Conservation (phyloP, 2,329 filamentous ascomycete species). For the Drechmeria coniospora region DNA sequence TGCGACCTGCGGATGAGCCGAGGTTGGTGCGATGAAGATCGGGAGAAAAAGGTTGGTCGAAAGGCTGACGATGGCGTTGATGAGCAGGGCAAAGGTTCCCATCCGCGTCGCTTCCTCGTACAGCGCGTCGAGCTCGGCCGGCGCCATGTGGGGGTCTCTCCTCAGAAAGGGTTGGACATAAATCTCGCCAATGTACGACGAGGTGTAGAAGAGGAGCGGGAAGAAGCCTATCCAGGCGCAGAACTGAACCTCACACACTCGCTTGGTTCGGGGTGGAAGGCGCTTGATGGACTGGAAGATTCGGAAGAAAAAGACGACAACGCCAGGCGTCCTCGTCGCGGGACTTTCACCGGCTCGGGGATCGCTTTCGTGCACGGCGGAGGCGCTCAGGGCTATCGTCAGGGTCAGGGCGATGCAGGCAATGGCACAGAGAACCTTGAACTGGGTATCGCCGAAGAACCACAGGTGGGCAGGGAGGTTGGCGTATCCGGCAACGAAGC, state of each 20-base stretch:
- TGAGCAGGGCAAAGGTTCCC: conserved; percentile 75
- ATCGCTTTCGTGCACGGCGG: conserved; percentile 61
- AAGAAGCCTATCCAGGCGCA: conserved; percentile 94
- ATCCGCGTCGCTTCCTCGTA: conserved; percentile 78
- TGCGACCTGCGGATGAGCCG: conserved; percentile 31
- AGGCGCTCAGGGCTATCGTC: conserved; percentile 57
- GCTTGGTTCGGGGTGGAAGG: conserved; percentile 67
- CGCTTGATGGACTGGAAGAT: conserved; percentile 63
- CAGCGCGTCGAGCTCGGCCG: conserved; percentile 58
- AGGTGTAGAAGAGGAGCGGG: conserved; percentile 88
- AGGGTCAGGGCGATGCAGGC: conserved; percentile 57
- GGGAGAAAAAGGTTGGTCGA: conserved; percentile 69
- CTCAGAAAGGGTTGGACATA: conserved; percentile 74
- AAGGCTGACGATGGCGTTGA: conserved; percentile 79
- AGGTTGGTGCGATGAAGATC: conserved; percentile 72
- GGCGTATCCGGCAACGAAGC: conserved; percentile 75
- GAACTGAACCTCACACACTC: conserved; percentile 69
- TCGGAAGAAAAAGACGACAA: conserved; percentile 65
- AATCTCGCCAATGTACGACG: conserved; percentile 84
- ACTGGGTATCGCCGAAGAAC: conserved; percentile 77
- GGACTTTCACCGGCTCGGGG: conserved; percentile 56
- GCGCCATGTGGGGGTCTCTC: conserved; percentile 61
- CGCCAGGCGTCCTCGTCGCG: conserved; percentile 42
- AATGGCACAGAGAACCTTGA: conserved; percentile 81
- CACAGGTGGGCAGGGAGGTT: conserved; percentile 60